Evolutionary conservation across 352 stramenopile species (phyloP).

Genomic region (Phytophthora constricta): DNA sequence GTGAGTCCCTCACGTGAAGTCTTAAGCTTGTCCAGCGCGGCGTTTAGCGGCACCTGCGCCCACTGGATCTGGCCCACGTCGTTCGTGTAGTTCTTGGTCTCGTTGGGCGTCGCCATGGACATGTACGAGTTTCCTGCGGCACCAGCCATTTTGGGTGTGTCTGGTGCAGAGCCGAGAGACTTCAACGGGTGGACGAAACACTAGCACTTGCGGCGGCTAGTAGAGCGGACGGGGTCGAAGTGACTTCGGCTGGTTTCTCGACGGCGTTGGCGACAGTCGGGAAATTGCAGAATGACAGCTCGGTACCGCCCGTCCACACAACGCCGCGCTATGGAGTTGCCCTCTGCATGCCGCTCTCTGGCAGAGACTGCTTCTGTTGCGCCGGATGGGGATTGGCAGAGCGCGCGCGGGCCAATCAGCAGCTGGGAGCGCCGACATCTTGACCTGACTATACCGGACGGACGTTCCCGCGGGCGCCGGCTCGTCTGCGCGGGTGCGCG

Average conservation of each 20-base stretch:
- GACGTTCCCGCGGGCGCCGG: constrained; percentile 17
- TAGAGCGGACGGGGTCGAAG: constrained; percentile 21
- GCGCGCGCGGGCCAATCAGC: constrained; percentile 23
- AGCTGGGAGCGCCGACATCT: neutral
- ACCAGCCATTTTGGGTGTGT: constrained; percentile 57
- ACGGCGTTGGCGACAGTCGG: constrained; percentile 46
- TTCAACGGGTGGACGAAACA: constrained; percentile 13
- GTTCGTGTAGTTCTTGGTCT: constrained; percentile 83
- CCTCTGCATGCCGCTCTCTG: too few species aligned
- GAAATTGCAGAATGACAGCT: constrained; percentile 75
- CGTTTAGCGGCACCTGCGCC: constrained; percentile 76
- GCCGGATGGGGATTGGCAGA: too few species aligned
- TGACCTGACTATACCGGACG: neutral
- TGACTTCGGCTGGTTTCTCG: constrained; percentile 30
- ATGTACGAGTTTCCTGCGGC: constrained; percentile 67
- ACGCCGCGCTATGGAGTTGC: too few species aligned
- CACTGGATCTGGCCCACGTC: constrained; percentile 81
- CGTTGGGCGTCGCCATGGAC: constrained; percentile 80
- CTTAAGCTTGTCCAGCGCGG: constrained; percentile 85
- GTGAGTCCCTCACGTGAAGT: constrained; percentile 72
- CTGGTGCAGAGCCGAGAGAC: constrained; percentile 28
- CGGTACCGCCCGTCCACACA: constrained; percentile 27
- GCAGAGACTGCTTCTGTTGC: too few species aligned
- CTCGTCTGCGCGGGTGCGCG: constrained; percentile 14
- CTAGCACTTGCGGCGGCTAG: neutral